Base-by-base conservation (phyloP, 2,329 filamentous ascomycete genomes). In the Ophiostoma ips region DNA sequence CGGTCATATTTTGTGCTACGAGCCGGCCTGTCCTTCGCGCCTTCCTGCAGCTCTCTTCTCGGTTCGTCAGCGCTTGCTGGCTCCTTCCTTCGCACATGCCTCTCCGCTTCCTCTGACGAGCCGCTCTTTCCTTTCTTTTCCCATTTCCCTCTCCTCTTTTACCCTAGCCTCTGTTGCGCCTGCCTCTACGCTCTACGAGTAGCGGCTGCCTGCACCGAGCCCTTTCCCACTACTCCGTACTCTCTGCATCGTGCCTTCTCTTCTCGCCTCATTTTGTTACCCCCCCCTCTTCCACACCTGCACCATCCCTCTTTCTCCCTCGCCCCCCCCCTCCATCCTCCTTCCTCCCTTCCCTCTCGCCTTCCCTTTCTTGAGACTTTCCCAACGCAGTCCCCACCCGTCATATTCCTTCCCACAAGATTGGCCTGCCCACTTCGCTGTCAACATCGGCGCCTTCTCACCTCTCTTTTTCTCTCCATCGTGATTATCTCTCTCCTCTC, bases 1-100 rank as follows among this genome's bases (percentile, higher is more conserved):
- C 8, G 21, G 16, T 33, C 19, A 36, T 46, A 19, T n/a, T 12
- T 21, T 36, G 36, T 19, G 21, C 13, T 24, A 41, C 37, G 28
- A 41, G 19, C 37, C 24, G 21, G 37, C 24, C 40, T 43, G 15
- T 15, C 24, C 24, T 15, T 43, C 40, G 40, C 40, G 40, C 40
- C 24, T 43, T 43, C 40, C 40, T 28, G 24, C 24, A 28, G 24
- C 24, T 28, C 8, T 43, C 40, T n/a, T 30, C 24, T 16, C 21
- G 24, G 21, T 24, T 48, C 46, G 36, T 46, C 53, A 53, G 51
- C 53, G 53, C 53, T 53, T 55, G 51, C 43, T 49, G 50, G 48
- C 40, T 38, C 48, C 44, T 50, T n/a, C 47, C 44, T 45, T 50
- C 37, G 36, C 40, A 43, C 16, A 12, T 46, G 44, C 28, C 11